Evolutionary conservation across 2,329 filamentous ascomycete genomes (phyloP).

Genomic region (Monosporascus sp.): DNA sequence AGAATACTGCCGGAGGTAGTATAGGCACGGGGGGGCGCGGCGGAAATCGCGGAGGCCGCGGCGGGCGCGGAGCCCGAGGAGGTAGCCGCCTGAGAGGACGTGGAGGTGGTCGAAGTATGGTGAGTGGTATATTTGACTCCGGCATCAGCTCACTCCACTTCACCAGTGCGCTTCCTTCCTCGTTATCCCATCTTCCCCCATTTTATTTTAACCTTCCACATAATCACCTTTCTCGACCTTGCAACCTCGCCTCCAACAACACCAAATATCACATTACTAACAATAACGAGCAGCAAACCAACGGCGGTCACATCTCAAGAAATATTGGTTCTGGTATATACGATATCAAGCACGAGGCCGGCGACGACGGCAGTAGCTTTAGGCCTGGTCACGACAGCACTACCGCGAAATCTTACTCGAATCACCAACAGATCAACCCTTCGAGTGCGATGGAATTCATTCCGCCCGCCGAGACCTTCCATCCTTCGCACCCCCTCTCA

Average conservation of each 20-base stretch:
- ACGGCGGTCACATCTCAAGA: conserved; percentile 1
- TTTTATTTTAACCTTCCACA: no score
- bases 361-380: neutral
- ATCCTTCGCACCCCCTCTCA: neutral
- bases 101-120: neutral
- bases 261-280: neutral
- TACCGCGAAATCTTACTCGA: neutral
- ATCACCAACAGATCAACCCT: neutral
- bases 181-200: no score
- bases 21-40: conserved; percentile 10
- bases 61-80: conserved; percentile 11
- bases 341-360: neutral
- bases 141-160: neutral
- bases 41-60: conserved; percentile 6
- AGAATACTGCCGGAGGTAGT: conserved; percentile 21
- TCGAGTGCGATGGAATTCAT: neutral
- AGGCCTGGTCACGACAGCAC: neutral
- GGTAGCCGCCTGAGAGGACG: conserved; percentile 13
- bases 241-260: no score
- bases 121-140: neutral
- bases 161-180: no score
- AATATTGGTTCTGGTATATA: neutral
- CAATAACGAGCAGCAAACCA: neutral
- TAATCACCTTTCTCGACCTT: no score
- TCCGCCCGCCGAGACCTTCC: neutral